phyloP scores from a whole-genome alignment of 2,329 filamentous ascomycete species.

The Colletotrichum kahawae region DNA sequence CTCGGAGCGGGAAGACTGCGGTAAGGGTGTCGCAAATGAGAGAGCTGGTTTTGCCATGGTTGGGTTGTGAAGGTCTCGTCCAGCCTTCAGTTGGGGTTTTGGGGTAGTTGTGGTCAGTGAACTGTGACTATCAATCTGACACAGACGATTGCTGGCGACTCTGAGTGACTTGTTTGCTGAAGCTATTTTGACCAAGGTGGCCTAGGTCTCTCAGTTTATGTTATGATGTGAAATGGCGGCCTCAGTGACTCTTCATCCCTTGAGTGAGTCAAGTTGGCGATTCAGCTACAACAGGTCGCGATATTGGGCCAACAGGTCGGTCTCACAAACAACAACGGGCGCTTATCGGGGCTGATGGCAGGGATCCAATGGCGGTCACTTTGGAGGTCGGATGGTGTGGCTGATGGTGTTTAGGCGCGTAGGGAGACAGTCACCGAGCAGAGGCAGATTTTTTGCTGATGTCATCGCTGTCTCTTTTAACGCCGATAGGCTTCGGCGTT shows the following conservation, averaged over 20 bases:
- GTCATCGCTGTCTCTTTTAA: neutral
- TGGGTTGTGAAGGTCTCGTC: neutral
- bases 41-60: neutral
- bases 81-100: neutral
- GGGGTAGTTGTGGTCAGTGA: neutral
- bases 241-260: neutral
- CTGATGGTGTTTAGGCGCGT: neutral
- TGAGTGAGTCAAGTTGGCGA: neutral
- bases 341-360: neutral
- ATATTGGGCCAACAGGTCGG: neutral
- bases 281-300: neutral
- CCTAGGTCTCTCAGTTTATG: neutral
- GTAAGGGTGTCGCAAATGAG: slow-evolving; percentile 47
- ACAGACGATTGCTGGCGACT: neutral
- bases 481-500: neutral
- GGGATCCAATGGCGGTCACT: neutral
- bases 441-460: slow-evolving; percentile 11
- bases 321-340: neutral
- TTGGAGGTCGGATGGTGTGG: neutral
- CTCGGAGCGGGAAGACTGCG: slow-evolving; percentile 47
- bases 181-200: accelerated
- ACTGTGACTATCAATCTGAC: neutral
- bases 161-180: neutral
- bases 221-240: neutral
- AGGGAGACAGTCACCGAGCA: neutral